A percentile compares a stretch with the other conserved stretches of the same genome.
Evolutionary conservation across 1,284 basidiomycete species (phyloP).

Genomic region (Marasmius fiardii): DNA sequence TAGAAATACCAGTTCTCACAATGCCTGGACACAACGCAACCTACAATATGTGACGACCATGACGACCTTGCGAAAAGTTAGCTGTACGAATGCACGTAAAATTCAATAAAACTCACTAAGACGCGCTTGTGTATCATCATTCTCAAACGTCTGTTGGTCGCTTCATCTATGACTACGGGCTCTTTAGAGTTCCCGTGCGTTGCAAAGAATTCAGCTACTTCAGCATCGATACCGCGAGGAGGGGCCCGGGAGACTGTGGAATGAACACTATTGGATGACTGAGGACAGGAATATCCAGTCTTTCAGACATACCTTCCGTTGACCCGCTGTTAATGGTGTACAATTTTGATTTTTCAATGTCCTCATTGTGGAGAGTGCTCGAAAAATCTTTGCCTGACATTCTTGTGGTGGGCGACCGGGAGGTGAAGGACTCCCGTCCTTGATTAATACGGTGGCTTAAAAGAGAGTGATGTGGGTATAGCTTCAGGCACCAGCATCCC

Average conservation of each 20-base stretch:
- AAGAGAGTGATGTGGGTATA: no score
- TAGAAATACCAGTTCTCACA: background rate
- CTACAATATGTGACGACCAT: conserved; percentile 55
- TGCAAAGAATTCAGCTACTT: conserved; percentile 46
- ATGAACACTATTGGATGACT: background rate
- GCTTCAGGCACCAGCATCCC: no score
- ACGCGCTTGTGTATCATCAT: conserved; percentile 53
- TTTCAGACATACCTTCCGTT: background rate
- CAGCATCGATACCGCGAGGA: conserved; percentile 41
- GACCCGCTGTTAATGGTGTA: conserved; percentile 4
- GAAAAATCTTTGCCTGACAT: background rate
- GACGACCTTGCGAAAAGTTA: conserved; percentile 26
- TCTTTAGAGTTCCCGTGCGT: conserved; percentile 21
- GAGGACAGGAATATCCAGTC: background rate
- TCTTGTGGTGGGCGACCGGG: background rate
- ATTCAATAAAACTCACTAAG: conserved; percentile 25
- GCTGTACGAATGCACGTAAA: background rate
- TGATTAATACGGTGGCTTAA: no score
- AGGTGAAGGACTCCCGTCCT: no score
- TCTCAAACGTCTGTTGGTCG: conserved; percentile 39
- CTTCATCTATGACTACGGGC: conserved; percentile 39
- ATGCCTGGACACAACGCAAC: conserved; percentile 2
- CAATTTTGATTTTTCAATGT: background rate
- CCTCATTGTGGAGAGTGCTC: background rate
- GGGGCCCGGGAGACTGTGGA: conserved; percentile 15